Evolutionary conservation across 148 eudicot genomes (phyloP), one percentile per base, ranked within the genome.

Genomic region (Camellia granthamiana): DNA sequence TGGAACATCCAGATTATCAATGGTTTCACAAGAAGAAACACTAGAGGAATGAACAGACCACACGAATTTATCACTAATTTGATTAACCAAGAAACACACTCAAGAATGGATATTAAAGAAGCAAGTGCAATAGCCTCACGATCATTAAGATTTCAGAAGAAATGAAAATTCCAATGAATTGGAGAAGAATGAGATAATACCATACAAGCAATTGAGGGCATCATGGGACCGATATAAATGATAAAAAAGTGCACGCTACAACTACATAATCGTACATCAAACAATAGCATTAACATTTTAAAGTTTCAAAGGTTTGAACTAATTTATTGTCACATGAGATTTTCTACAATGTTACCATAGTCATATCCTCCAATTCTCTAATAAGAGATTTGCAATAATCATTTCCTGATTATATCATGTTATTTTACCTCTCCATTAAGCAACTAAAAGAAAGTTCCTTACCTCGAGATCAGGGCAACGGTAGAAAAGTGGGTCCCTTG

Each of bases 391-490:
- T 21, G n/a, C 54, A 62, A n/a, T 13, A 61, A 21, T 18, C 10
- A 43, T 41, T 42, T 42, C 56, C 1, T 10, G 64, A 60, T 75
- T 43, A 60, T 41, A 54, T 18, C 42, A 46, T 75, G 67, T 23
- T 62, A 44, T 49, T 23, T 55, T 15, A 51, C 21, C n/a, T 38
- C 30, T 42, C 49, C 46, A 38, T 18, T 44, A 23, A 12, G 76
- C 51, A 58, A 56, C 69, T 14, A 54, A 75, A 73, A 80, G 51
- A 30, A 64, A 81, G 54, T 55, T 58, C 4, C 66, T 81, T 92
- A 96, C 99, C 99, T 96, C 99, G 30, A 96, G 94, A 86, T 96
- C 99, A 65, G 98, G 95, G 83, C 99, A 96, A 23, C 97, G 97
- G 79, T 96, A 96, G 88, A 96, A 96, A 78, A 96, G 88, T 19